Percentiles rank a stretch among this genome's conserved stretches.
These are phyloP conservation scores for Gleditsia sinensis DNA, from an alignment of 306 rosid species.

Conservation along the genomic window DNA sequence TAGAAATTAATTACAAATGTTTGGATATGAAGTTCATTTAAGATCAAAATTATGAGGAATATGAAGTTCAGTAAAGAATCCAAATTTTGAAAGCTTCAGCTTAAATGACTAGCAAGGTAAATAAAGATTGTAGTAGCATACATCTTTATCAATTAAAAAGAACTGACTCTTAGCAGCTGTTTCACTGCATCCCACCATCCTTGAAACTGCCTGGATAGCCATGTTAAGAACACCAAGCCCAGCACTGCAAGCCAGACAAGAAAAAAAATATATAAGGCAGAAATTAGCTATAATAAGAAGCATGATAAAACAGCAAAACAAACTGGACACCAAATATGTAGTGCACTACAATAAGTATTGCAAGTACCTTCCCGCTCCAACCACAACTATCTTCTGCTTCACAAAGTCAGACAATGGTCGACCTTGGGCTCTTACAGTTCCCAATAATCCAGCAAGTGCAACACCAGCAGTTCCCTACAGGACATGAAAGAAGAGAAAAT, in stretches of 20 bases:
- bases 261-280: constrained; percentile 27
- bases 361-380: constrained; percentile 97
- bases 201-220: constrained; percentile 83
- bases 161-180: constrained; percentile 65
- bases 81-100: constrained; percentile 23
- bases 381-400: constrained; percentile 94
- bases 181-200: constrained; percentile 70
- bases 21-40: constrained; percentile 11
- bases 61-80: constrained; percentile 2
- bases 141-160: constrained; percentile 87
- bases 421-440: constrained; percentile 96
- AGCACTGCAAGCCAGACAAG: constrained; percentile 65
- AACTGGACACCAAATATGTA: constrained; percentile 28
- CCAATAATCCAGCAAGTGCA: constrained; percentile 98
- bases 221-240: constrained; percentile 94
- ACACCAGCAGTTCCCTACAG: constrained; percentile 98
- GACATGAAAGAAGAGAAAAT: constrained; percentile 38
- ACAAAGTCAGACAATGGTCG: constrained; percentile 78
- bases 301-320: constrained; percentile 31
- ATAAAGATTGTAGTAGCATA: constrained; percentile 40
- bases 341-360: constrained; percentile 26
- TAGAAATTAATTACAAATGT: not conserved
- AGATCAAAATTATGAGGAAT: constrained; percentile 14
- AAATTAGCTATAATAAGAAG: constrained; percentile 29
- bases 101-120: constrained; percentile 19